Evolutionary conservation across 2,329 filamentous ascomycete species (phyloP), one percentile per base, ranked within the genome.

Genomic region (Trichophyton schoenleinii): DNA sequence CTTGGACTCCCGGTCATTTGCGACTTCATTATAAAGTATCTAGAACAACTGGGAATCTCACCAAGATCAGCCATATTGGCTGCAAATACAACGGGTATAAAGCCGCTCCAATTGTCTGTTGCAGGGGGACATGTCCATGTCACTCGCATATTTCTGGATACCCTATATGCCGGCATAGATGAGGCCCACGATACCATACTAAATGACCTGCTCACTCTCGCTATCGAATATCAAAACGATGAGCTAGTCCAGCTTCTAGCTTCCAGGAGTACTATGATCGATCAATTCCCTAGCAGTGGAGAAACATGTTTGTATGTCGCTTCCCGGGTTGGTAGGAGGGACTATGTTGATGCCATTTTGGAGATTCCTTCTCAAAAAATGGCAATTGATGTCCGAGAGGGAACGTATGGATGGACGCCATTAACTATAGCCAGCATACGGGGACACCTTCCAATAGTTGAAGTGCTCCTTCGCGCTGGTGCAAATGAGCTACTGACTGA

Each of bases 321-420:
- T 1, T 64, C 67, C 15, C 66, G 64, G 42, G 44, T 63, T 5
- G 67, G 68, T 1, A 60, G 46, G 3, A 4, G 59, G 18, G 61
- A 66, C 15, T 69, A 64, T 41, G 62, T 68, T n/a, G 53, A 34
- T 11, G 52, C 61, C 8, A 57, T 57, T 1, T 52, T 52, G 42
- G 3, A 11, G n/a, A 15, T 36, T 7, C 31, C 52, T 13, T 28
- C 34, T 2, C 31, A 48, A 15, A 28, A 42, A 42, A 25, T 31
- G 15, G 55, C 46, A 11, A 53, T 71, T 31, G 62, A 72, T 55
- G 36, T 59, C 18, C 48, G 52, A 2, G 68, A 72, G 36, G 52
- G 59, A 11, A 60, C 65, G 1, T 63, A 64, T 34, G 69, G 68
- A 3, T 72, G 72, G 72, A 75, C 71, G 9, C 69, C 73, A 3